Base-by-base conservation (phyloP, 148 eudicot genomes). In the Rhododendron vialii region DNA sequence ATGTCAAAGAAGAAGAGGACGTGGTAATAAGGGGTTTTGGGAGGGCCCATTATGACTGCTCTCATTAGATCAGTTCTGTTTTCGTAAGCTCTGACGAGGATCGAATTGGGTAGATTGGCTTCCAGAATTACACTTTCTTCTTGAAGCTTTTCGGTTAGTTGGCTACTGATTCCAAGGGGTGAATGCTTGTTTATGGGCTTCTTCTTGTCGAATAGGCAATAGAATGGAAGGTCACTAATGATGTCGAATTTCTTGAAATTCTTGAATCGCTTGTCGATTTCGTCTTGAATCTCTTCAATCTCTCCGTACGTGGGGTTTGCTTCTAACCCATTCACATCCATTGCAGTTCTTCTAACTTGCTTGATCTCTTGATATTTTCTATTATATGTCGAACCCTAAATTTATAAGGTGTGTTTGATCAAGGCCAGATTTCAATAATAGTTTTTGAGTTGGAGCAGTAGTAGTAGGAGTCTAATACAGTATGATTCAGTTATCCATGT, bases 1-100 rank as follows among this genome's bases (percentile, higher is more conserved):
- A 95, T 61, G 87, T 94, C 96, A 61, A 94, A 94, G 84, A 95
- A 94, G 20, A 95, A 94, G 20, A 95, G 90, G 1, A 92, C 91
- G 5, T 92, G 92, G 81, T 92, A 91, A 82, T 95, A 94, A 1
- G 98, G 98, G 0, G 98, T 95, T 0, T 92, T 95, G 0, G 30
- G 30, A 30, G 30, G 88, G 26, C 98, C 98, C 10, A 89, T 81
- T 15, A 94, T 89, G 22, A 92, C 95, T 5, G 98, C 98, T 79
- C 94, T 90, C 28, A 95, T 87, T 47, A 95, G 91, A 76, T 93
- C 93, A 3, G 92, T 89, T 26, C 94, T 85, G 45, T 85, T 51
- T 84, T 93, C 93, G 82, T 93, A 94, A 20, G 63, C 92, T 41
- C 95, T 89, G 8, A 93, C 96, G 71, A 83, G 91, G n/a, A 94